These are phyloP conservation scores for Nannizziopsis arthrosporioides DNA, from an alignment of 2,329 filamentous ascomycete species.

Conservation along the genomic window DNA sequence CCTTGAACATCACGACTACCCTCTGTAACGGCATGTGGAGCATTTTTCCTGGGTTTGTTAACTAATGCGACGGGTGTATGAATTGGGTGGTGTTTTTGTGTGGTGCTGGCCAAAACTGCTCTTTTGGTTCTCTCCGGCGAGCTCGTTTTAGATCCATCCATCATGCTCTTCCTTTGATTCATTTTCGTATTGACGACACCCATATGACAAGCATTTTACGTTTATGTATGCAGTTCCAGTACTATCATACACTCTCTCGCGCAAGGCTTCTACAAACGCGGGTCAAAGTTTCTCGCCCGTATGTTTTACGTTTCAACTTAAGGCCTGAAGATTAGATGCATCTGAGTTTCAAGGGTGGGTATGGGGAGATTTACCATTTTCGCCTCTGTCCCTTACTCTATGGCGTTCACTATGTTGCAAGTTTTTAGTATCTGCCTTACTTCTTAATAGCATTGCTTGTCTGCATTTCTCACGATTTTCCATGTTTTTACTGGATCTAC, in stretches of 20 bases:
- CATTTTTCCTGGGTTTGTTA: conserved; percentile 11
- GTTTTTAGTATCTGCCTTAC: too few relatives aligned
- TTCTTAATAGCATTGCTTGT: too few relatives aligned
- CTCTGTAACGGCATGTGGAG: conserved; percentile 10
- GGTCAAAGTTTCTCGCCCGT: neutral
- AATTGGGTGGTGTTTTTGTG: conserved; percentile 10
- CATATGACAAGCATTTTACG: conserved; percentile 7
- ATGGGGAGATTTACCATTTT: too few relatives aligned
- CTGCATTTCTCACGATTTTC: too few relatives aligned
- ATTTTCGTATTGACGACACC: conserved; percentile 3
- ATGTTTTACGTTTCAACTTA: too few relatives aligned
- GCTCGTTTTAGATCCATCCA: conserved; percentile 10
- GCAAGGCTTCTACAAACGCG: neutral
- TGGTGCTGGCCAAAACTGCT: conserved; percentile 10
- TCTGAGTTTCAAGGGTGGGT: too few relatives aligned
- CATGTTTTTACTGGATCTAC: too few relatives aligned
- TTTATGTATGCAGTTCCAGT: conserved; percentile 6
- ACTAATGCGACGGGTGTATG: conserved; percentile 10
- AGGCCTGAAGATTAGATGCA: too few relatives aligned
- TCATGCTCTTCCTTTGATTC: neutral
- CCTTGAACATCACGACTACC: conserved; percentile 7
- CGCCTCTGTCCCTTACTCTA: too few relatives aligned
- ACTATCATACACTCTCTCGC: neutral
- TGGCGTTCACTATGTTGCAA: too few relatives aligned
- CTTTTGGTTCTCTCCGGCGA: conserved; percentile 11